Evolutionary conservation across 306 rosid species (phyloP).

Genomic region (Hippophae tibetana): DNA sequence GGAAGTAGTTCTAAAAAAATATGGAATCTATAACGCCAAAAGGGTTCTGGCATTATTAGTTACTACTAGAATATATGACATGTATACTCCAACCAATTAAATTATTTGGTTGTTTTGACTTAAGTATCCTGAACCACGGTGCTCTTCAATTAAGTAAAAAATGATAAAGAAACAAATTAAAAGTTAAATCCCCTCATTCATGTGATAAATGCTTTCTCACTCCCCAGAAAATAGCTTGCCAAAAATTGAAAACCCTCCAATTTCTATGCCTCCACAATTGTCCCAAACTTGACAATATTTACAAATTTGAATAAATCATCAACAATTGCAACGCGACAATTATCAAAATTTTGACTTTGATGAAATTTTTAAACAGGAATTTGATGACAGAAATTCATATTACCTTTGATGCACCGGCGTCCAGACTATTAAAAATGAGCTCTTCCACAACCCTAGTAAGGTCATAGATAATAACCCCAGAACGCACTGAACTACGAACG

Average conservation of each 20-base stretch:
- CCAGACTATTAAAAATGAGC: conserved; percentile 68
- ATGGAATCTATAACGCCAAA: too few relatives aligned
- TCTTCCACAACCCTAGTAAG: conserved; percentile 72
- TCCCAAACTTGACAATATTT: not conserved
- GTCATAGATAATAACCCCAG: conserved; percentile 57
- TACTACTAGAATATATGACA: too few relatives aligned
- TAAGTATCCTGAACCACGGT: too few relatives aligned
- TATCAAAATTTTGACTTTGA: not conserved
- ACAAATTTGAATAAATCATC: not conserved
- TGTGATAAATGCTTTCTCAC: not conserved
- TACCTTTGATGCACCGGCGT: conserved; percentile 70
- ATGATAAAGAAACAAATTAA: too few relatives aligned
- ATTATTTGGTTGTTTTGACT: too few relatives aligned
- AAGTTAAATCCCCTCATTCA: not conserved
- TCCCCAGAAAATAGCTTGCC: not conserved
- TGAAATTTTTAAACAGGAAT: not conserved
- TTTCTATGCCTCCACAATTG: not conserved
- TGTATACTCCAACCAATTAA: too few relatives aligned
- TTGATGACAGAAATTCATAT: not conserved
- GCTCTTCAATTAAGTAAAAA: too few relatives aligned
- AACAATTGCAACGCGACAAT: not conserved
- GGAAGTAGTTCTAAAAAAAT: too few relatives aligned
- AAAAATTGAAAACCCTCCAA: not conserved
- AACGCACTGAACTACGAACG: conserved; percentile 57
- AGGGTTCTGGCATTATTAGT: too few relatives aligned